Percentiles rank a stretch among this genome's conserved stretches.
Evolutionary conservation across 1,139 yeast species (phyloP).

Genomic region (Scheffersomyces segobiensis): DNA sequence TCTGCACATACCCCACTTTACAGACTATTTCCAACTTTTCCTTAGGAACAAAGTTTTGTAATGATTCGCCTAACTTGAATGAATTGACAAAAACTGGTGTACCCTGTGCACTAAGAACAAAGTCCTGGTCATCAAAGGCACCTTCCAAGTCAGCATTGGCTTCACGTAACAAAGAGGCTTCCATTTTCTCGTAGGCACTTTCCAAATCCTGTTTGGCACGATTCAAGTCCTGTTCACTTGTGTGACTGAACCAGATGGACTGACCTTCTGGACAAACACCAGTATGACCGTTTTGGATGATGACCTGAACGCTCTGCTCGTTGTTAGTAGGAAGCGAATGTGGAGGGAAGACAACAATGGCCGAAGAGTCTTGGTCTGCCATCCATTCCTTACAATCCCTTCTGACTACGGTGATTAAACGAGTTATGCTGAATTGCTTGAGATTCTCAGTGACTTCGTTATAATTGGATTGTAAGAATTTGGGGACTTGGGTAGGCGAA

Average conservation of each 20-base stretch:
- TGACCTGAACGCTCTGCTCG: conserved; percentile 74
- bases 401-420: conserved; percentile 80
- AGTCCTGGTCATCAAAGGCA: conserved; percentile 54
- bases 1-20: conserved; percentile 80
- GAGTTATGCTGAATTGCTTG: conserved; percentile 55
- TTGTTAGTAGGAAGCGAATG: conserved; percentile 70
- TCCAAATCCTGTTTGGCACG: conserved; percentile 78
- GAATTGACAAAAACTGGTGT: conserved; percentile 69
- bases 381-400: conserved; percentile 93
- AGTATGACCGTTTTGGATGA: conserved; percentile 85
- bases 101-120: conserved; percentile 56
- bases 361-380: conserved; percentile 77
- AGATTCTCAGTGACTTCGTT: conserved; percentile 38
- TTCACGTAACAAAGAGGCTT: conserved; percentile 77
- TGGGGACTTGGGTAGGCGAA: conserved; percentile 71
- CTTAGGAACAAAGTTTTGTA: conserved; percentile 80
- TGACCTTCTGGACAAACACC: conserved; percentile 91
- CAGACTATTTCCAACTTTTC: conserved; percentile 76
- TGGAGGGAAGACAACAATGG: conserved; percentile 94
- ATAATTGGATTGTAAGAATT: conserved; percentile 38
- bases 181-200: conserved; percentile 78
- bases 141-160: conserved; percentile 52
- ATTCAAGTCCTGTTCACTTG: conserved; percentile 65
- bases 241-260: conserved; percentile 85
- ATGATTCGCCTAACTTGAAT: conserved; percentile 80